Conservation (phyloP, 116 monocot genomes). For the Iris pallida region DNA sequence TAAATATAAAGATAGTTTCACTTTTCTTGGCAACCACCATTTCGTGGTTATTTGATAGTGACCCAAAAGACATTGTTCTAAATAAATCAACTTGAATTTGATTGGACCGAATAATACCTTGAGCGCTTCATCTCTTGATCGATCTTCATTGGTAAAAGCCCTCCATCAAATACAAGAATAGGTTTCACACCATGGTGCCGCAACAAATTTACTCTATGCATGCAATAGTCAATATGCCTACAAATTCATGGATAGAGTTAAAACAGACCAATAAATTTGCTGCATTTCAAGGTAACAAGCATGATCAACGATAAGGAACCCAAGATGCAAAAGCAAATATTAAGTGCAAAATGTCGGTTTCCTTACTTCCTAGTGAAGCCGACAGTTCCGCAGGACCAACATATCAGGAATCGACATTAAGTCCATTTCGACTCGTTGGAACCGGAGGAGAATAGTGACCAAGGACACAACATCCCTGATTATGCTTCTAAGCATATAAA, state of each 20-base stretch:
- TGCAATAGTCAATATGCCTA: slow-evolving; percentile 96
- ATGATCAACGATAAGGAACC: neutral
- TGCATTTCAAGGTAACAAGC: neutral
- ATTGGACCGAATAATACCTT: slow-evolving; percentile 39
- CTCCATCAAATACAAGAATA: slow-evolving; percentile 96
- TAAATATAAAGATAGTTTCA: too few species aligned
- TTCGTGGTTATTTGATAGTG: neutral
- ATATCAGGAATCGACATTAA: too few species aligned
- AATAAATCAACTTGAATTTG: neutral
- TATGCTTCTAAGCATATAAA: too few species aligned
- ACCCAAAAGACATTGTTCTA: neutral
- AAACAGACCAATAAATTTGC: neutral
- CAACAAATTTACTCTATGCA: slow-evolving; percentile 94
- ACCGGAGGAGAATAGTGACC: too few species aligned
- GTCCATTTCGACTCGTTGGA: too few species aligned
- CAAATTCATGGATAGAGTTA: slow-evolving; percentile 16
- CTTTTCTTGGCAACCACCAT: too few species aligned
- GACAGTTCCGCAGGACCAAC: too few species aligned
- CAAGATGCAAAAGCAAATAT: too few species aligned
- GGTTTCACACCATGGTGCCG: slow-evolving; percentile 83
- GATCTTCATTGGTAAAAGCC: slow-evolving; percentile 80
- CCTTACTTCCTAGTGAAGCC: too few species aligned
- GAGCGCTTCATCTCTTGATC: slow-evolving; percentile 85
- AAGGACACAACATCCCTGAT: too few species aligned
- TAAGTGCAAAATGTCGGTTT: too few species aligned